Evolutionary conservation across 495 filamentous ascomycete genomes (phyloP).

Genomic region (Neurospora sublineolata): DNA sequence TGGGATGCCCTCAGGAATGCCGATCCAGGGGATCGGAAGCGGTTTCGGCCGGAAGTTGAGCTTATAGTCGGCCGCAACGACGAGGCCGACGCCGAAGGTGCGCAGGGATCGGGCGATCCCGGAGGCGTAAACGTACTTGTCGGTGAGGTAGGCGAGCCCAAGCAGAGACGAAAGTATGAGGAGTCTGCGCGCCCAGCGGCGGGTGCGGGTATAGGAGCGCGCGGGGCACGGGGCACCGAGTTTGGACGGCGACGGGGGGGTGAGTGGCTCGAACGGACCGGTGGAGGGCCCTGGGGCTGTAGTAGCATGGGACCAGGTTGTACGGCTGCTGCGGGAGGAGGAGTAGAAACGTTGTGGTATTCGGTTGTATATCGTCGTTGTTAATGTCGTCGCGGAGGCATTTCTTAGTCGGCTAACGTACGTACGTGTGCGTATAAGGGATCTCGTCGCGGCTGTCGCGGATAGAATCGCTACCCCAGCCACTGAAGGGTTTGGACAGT

Average conservation of each 20-base stretch:
- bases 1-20: conserved; percentile 51
- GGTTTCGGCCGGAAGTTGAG: conserved; percentile 83
- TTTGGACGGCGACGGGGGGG: conserved; percentile 68
- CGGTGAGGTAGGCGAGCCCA: conserved; percentile 52
- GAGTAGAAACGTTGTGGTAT: neutral
- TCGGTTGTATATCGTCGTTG: neutral
- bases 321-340: conserved; percentile 6
- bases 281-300: neutral
- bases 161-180: conserved; percentile 47
- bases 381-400: neutral
- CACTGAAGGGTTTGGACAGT: neutral
- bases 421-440: neutral
- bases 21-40: conserved; percentile 36
- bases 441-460: neutral
- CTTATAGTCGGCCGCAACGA: conserved; percentile 89
- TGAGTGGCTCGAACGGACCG: conserved; percentile 53
- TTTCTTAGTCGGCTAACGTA: neutral
- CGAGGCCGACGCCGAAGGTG: conserved; percentile 66
- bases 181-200: conserved; percentile 66
- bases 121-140: conserved; percentile 64
- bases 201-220: conserved; percentile 51
- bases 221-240: conserved; percentile 62
- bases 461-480: neutral
- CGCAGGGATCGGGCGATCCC: conserved; percentile 66
- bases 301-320: conserved; percentile 1